A percentile compares a stretch with the other conserved stretches of the same genome.
phyloP scores from a whole-genome alignment of 2,329 filamentous ascomycete genomes.

The Aureobasidium subglaciale region DNA sequence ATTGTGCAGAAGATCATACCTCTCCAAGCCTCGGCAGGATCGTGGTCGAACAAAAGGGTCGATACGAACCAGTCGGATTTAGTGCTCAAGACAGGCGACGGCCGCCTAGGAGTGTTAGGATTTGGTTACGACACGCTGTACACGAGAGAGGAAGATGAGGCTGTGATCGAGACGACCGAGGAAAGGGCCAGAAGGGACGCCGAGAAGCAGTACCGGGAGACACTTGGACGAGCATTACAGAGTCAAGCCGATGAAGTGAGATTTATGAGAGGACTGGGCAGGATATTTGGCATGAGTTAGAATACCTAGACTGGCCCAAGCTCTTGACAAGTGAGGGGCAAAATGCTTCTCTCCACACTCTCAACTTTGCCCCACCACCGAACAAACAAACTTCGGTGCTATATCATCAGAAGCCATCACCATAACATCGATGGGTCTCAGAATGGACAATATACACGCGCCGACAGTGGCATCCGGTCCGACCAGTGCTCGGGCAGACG shows the following conservation, averaged over 20 bases:
- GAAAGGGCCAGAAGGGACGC: constrained; percentile 47
- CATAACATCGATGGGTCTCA: constrained; percentile 40
- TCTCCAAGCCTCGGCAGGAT: constrained; percentile 20
- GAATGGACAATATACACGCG: constrained; percentile 61
- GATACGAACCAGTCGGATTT: constrained; percentile 53
- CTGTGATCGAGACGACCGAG: constrained; percentile 36
- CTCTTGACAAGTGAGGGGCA: constrained; percentile 14
- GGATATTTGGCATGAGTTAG: background rate
- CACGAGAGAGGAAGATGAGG: constrained; percentile 35
- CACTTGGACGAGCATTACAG: constrained; percentile 68
- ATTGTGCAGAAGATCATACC: constrained; percentile 75
- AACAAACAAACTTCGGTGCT: constrained; percentile 8
- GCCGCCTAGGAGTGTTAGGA: constrained; percentile 62
- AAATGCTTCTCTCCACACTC: constrained; percentile 10
- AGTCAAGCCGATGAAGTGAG: constrained; percentile 71
- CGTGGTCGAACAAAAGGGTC: constrained; percentile 15
- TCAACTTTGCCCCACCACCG: background rate
- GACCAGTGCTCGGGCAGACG: constrained; percentile 38
- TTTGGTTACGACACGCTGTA: constrained; percentile 34
- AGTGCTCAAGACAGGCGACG: constrained; percentile 80
- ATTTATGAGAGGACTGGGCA: constrained; percentile 62
- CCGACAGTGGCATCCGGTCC: constrained; percentile 74
- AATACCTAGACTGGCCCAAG: constrained; percentile 5
- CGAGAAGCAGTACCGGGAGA: constrained; percentile 56
- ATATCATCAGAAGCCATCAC: background rate